Evolutionary conservation across 495 filamentous ascomycete species (phyloP).

Genomic region (Tuber magnatum): DNA sequence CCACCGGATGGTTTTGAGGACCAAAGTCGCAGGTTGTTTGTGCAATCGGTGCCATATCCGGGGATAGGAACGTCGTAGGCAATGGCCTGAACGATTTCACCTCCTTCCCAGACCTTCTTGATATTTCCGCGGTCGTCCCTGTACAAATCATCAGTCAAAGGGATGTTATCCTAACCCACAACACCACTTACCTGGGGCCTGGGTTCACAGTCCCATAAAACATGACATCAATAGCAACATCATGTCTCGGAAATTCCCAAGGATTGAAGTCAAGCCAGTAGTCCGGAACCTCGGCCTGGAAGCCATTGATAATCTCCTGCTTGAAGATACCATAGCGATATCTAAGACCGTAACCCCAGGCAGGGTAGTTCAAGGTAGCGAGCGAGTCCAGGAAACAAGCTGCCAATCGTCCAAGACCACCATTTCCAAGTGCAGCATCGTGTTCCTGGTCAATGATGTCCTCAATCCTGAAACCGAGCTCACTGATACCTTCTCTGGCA

Average conservation of each 20-base stretch:
- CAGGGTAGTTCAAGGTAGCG: slow-evolving; percentile 86
- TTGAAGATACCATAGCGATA: slow-evolving; percentile 99
- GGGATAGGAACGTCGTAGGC: slow-evolving; percentile 95
- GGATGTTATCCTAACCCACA: background rate
- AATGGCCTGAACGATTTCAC: slow-evolving; percentile 85
- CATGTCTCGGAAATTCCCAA: slow-evolving; percentile 95
- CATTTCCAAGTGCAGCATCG: slow-evolving; percentile 93
- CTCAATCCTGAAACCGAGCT: slow-evolving; percentile 93
- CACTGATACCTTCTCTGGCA: slow-evolving; percentile 75
- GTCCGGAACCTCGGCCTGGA: slow-evolving; percentile 94
- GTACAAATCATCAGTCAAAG: background rate
- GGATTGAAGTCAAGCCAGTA: slow-evolving; percentile 99
- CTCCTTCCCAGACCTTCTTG: slow-evolving; percentile 71
- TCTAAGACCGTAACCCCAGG: slow-evolving; percentile 92
- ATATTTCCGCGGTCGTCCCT: slow-evolving; percentile 70
- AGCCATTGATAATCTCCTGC: slow-evolving; percentile 95
- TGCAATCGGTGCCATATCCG: slow-evolving; percentile 78
- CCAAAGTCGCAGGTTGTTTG: slow-evolving; percentile 95
- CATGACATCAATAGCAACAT: slow-evolving; percentile 90
- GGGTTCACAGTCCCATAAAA: slow-evolving; percentile 83
- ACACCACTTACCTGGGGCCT: slow-evolving; percentile 45
- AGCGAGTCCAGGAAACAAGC: slow-evolving; percentile 96
- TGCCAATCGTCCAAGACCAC: slow-evolving; percentile 86
- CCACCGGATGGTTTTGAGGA: slow-evolving; percentile 93
- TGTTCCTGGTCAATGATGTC: slow-evolving; percentile 93